Percentiles rank a stretch among this genome's conserved stretches.
Conservation (phyloP, 148 eudicot genomes). For the Selenicereus undatus region DNA sequence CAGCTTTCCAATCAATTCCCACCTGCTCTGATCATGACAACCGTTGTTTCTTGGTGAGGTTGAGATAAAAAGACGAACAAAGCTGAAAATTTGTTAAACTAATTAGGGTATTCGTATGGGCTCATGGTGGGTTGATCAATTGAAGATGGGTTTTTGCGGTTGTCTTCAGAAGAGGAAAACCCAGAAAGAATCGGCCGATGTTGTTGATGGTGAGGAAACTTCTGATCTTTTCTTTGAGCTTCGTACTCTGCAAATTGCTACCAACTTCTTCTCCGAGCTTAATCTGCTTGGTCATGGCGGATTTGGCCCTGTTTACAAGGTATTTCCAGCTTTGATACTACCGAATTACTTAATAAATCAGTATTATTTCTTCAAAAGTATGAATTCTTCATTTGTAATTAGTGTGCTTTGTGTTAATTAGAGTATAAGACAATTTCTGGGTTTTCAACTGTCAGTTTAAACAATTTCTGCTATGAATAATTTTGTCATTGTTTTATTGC, state of each 20-base stretch:
- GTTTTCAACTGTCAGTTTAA: no score
- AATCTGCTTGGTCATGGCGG: constrained; percentile 60
- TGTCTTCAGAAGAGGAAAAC: constrained; percentile 20
- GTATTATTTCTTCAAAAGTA: no score
- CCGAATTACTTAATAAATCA: neutral
- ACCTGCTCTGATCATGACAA: neutral
- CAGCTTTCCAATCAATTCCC: neutral
- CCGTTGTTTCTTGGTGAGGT: neutral
- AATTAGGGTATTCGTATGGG: neutral
- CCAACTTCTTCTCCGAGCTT: constrained; percentile 49
- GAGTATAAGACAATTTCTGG: no score
- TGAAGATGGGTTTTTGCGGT: constrained; percentile 24
- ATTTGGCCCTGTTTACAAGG: constrained; percentile 67
- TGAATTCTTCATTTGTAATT: no score
- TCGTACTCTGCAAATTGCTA: constrained; percentile 43
- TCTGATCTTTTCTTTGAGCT: constrained; percentile 41
- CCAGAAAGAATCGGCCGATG: neutral
- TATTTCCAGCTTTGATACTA: constrained; percentile 10
- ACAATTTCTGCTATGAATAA: no score
- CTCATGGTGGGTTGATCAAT: neutral
- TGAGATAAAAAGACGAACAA: neutral
- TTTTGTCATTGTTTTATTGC: no score
- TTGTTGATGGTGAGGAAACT: constrained; percentile 14
- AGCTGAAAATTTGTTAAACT: neutral
- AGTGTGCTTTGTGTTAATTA: no score